phyloP scores from a whole-genome alignment of 2,329 filamentous ascomycete genomes.

The Colletotrichum gigasporum region DNA sequence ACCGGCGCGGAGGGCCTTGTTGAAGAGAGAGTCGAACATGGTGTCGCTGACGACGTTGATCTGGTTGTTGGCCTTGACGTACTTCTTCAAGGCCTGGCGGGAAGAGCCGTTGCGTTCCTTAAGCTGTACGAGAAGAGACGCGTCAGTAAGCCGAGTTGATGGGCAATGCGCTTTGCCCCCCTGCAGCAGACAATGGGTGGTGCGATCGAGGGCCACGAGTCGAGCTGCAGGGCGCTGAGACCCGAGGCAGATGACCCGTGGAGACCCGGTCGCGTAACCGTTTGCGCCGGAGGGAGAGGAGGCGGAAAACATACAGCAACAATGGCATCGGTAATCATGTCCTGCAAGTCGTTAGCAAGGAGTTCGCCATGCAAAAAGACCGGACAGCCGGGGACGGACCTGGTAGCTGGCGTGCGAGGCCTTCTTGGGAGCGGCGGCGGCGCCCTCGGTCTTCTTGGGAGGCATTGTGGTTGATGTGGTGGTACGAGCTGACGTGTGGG shows the following conservation, averaged over 20 bases:
- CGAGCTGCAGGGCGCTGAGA: neutral
- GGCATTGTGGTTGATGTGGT: constrained; percentile 57
- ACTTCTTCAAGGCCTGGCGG: constrained; percentile 70
- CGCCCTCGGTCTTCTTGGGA: constrained; percentile 64
- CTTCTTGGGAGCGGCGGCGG: constrained; percentile 48
- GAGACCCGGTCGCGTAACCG: constrained; percentile 25
- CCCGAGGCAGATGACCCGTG: constrained; percentile 4
- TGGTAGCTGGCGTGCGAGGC: constrained; percentile 66
- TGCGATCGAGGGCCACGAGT: constrained; percentile 31
- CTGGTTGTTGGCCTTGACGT: constrained; percentile 54
- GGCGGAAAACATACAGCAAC: constrained; percentile 61
- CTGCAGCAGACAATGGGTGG: constrained; percentile 19
- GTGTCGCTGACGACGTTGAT: constrained; percentile 50
- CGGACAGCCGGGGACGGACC: constrained; percentile 50
- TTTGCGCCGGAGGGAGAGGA: constrained; percentile 49
- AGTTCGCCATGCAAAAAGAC: constrained; percentile 31
- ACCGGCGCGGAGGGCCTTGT: constrained; percentile 83
- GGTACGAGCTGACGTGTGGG: constrained; percentile 35
- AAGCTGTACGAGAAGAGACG: constrained; percentile 53
- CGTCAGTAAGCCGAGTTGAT: constrained; percentile 48
- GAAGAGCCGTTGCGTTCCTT: constrained; percentile 72
- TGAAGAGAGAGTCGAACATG: constrained; percentile 80
- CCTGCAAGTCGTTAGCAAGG: constrained; percentile 54
- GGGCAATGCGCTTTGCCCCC: constrained; percentile 21
- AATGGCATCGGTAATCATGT: constrained; percentile 72